phyloP scores from a whole-genome alignment of 768 basidiomycete species.

The Dictyophora rubrovolvata region DNA sequence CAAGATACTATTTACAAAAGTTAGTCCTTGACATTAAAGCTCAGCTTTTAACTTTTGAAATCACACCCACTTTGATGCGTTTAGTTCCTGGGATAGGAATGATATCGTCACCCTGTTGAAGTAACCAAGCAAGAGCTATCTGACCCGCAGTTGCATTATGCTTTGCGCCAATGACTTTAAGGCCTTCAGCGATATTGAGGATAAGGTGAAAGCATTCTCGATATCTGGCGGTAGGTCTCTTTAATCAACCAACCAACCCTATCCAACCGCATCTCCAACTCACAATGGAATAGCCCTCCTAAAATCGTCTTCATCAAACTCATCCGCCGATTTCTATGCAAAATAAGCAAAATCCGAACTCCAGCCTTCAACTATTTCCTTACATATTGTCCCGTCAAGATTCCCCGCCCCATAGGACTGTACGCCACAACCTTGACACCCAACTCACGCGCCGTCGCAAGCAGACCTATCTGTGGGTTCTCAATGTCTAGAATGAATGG shows the following conservation, averaged over 20 bases:
- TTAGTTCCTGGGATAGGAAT: constrained; percentile 40
- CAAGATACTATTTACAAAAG: constrained; percentile 22
- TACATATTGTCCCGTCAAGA: constrained; percentile 39
- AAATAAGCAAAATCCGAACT: neutral
- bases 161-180: constrained; percentile 26
- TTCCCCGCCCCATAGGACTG: constrained; percentile 41
- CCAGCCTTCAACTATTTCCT: no score
- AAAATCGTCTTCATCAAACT: constrained; percentile 31
- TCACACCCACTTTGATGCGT: constrained; percentile 18
- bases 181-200: constrained; percentile 26
- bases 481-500: constrained; percentile 41
- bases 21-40: no score
- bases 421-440: constrained; percentile 42
- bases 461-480: constrained; percentile 29
- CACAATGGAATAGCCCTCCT: constrained; percentile 26
- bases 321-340: constrained; percentile 27
- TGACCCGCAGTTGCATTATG: constrained; percentile 38
- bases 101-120: constrained; percentile 36
- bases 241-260: neutral
- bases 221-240: constrained; percentile 16
- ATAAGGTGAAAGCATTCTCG: constrained; percentile 37
- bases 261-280: neutral
- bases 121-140: constrained; percentile 39
- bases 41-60: no score
- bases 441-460: constrained; percentile 37